Conservation (phyloP, 208 protist species). For the Perkinsela sp. region DNA sequence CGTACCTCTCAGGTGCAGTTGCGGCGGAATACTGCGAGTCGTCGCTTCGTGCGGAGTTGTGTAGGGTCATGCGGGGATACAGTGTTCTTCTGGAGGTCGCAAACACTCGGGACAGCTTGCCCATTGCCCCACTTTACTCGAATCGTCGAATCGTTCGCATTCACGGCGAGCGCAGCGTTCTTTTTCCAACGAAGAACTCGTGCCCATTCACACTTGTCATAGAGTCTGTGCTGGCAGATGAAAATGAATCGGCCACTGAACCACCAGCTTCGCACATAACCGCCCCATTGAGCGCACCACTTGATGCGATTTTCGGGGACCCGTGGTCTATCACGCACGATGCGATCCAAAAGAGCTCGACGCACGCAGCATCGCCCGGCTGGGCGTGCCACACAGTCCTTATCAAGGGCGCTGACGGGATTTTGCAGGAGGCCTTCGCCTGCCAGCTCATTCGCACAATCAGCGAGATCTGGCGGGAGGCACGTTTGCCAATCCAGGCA, state of each 20-base stretch:
- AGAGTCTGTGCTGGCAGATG: background rate
- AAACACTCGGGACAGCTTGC: background rate
- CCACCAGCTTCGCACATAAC: background rate
- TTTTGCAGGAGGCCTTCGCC: conserved; percentile 70
- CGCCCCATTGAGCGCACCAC: background rate
- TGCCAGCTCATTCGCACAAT: conserved; percentile 60
- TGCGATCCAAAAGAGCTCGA: conserved; percentile 19
- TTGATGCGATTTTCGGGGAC: conserved; percentile 2
- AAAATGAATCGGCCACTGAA: background rate
- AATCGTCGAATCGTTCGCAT: background rate
- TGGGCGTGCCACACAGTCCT: conserved; percentile 54
- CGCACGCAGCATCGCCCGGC: conserved; percentile 41
- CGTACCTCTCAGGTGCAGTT: background rate
- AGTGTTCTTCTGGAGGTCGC: background rate
- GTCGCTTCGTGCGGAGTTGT: background rate
- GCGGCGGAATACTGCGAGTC: background rate
- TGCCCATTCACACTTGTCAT: background rate
- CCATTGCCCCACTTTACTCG: background rate
- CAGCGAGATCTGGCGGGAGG: conserved; percentile 43
- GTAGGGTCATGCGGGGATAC: background rate
- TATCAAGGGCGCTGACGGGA: conserved; percentile 66
- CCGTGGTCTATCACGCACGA: conserved; percentile 5
- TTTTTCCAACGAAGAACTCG: background rate
- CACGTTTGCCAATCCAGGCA: conserved; percentile 33
- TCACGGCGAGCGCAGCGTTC: background rate